These are phyloP conservation scores for Cladosporium oxysporum DNA, from an alignment of 2,329 filamentous ascomycete genomes.

Conservation along the genomic window DNA sequence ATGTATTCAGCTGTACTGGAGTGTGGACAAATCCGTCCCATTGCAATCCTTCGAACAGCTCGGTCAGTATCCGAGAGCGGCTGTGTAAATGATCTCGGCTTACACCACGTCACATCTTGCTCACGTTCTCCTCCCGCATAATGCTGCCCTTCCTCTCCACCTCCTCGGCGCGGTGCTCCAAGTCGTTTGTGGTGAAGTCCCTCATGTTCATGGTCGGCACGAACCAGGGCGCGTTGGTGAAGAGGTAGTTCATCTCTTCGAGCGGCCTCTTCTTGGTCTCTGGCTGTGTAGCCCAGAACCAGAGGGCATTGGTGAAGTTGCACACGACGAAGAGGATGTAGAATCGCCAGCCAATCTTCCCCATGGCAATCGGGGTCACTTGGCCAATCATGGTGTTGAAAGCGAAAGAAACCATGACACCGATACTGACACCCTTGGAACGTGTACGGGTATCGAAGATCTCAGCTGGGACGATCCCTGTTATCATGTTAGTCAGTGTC, in stretches of 20 bases:
- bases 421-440: constrained; percentile 72
- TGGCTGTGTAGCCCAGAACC: constrained; percentile 68
- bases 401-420: constrained; percentile 68
- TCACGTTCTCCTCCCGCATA: background rate
- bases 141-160: constrained; percentile 54
- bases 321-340: constrained; percentile 67
- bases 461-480: constrained; percentile 39
- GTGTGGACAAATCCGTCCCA: background rate
- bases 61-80: background rate
- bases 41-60: background rate
- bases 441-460: constrained; percentile 73
- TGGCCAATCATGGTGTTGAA: constrained; percentile 78
- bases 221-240: constrained; percentile 53
- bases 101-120: background rate
- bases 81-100: background rate
- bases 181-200: constrained; percentile 54
- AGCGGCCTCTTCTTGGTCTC: constrained; percentile 67
- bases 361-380: constrained; percentile 63
- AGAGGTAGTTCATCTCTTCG: constrained; percentile 69
- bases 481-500: background rate
- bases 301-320: constrained; percentile 67
- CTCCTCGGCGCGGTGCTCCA: constrained; percentile 61
- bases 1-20: background rate
- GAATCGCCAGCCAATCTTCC: constrained; percentile 56
- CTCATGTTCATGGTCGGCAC: constrained; percentile 59